Percentiles rank a stretch among this genome's conserved stretches.
These are phyloP conservation scores for Capillidium heterosporum DNA, from an alignment of 371 early-diverging fungal species.

Conservation along the genomic window DNA sequence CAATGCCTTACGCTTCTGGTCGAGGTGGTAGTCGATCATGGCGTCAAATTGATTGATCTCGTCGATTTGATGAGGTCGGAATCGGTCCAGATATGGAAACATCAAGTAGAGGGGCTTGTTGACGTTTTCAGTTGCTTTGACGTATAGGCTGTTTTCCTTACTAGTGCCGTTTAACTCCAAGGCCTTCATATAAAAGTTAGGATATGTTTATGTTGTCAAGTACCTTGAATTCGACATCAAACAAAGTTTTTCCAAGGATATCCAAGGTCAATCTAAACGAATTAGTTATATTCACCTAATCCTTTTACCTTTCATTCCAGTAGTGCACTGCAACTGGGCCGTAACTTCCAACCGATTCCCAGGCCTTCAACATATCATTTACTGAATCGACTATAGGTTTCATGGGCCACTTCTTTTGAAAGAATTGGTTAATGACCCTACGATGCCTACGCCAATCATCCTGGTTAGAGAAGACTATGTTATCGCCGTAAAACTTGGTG, in stretches of 20 bases:
- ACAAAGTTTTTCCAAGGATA: background rate
- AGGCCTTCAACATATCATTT: background rate
- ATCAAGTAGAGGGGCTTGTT: background rate
- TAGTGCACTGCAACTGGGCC: background rate
- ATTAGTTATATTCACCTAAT: background rate
- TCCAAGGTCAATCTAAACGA: slow-evolving; percentile 5
- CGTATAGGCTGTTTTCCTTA: background rate
- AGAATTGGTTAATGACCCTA: background rate
- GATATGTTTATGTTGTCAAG: background rate
- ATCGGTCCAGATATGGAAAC: slow-evolving; percentile 2
- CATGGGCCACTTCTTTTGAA: background rate
- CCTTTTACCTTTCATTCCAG: background rate
- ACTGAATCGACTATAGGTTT: background rate
- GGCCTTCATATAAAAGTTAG: background rate
- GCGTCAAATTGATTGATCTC: background rate
- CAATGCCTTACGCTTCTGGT: background rate
- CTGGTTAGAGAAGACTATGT: slow-evolving; percentile 1
- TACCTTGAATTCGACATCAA: slow-evolving; percentile 2
- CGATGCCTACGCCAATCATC: slow-evolving; percentile 4
- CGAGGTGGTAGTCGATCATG: background rate
- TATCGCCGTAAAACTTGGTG: background rate
- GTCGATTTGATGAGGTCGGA: background rate
- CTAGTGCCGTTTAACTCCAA: background rate
- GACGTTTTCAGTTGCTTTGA: background rate
- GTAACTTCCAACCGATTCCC: background rate